Conservation (phyloP, 2,329 filamentous ascomycete genomes). For the Myrmaecium sp. region DNA sequence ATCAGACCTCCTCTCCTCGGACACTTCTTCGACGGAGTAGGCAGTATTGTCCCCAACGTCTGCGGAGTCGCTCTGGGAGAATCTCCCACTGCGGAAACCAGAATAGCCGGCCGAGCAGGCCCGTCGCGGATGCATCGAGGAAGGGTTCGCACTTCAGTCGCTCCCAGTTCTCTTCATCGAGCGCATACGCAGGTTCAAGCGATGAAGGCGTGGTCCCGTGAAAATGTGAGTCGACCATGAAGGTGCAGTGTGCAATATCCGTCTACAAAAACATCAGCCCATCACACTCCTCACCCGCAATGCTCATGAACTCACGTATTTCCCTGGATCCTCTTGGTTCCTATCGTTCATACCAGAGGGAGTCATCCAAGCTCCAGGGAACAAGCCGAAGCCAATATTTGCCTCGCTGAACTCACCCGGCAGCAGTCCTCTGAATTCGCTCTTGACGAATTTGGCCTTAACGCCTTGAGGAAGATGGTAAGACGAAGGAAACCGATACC, state of each 20-base stretch:
- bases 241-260: slow-evolving; percentile 57
- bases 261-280: slow-evolving; percentile 26
- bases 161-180: slow-evolving; percentile 63
- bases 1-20: no score
- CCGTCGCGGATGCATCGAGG: slow-evolving; percentile 61
- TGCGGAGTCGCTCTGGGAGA: slow-evolving; percentile 50
- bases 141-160: slow-evolving; percentile 59
- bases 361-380: slow-evolving; percentile 68
- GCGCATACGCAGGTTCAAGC: slow-evolving; percentile 65
- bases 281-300: background rate
- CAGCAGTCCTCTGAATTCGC: slow-evolving; percentile 73
- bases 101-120: slow-evolving; percentile 55
- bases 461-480: slow-evolving; percentile 77
- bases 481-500: slow-evolving; percentile 92
- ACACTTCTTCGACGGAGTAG: slow-evolving; percentile 42
- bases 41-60: slow-evolving; percentile 82
- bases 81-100: slow-evolving; percentile 62
- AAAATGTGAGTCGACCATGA: slow-evolving; percentile 77
- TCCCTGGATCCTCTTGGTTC: slow-evolving; percentile 71
- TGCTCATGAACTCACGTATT: slow-evolving; percentile 48
- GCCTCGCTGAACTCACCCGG: slow-evolving; percentile 81
- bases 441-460: slow-evolving; percentile 76
- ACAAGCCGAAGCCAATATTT: slow-evolving; percentile 49
- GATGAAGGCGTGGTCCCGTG: slow-evolving; percentile 41
- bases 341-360: slow-evolving; percentile 80